Conservation (phyloP, 768 basidiomycete species). For the Boletus vinaceobasis region DNA sequence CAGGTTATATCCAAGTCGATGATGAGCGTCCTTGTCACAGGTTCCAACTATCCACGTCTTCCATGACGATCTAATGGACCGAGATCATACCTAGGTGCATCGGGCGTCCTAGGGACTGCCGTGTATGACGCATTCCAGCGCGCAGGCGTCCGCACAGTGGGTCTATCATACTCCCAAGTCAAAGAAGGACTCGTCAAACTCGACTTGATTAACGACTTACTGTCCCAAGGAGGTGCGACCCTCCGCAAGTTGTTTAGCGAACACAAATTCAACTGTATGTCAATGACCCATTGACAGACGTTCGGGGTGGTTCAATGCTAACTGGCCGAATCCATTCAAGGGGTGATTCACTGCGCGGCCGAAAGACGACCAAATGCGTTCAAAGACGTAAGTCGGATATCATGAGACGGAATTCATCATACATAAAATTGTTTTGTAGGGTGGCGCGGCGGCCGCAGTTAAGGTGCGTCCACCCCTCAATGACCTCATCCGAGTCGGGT, state of each 20-base stretch:
- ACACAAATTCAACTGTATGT: slow-evolving; percentile 70
- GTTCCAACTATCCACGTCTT: slow-evolving; percentile 23
- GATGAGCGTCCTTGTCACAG: slow-evolving; percentile 59
- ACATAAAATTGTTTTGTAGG: background rate
- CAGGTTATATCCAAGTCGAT: slow-evolving; percentile 10
- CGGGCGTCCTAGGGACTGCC: slow-evolving; percentile 85
- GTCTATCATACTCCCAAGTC: slow-evolving; percentile 70
- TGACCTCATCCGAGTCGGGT: background rate
- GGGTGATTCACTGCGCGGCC: slow-evolving; percentile 94
- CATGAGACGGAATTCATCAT: background rate
- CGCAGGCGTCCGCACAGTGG: slow-evolving; percentile 47
- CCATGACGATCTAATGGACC: slow-evolving; percentile 10
- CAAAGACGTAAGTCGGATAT: slow-evolving; percentile 59
- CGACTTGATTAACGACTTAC: slow-evolving; percentile 57
- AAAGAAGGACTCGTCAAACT: slow-evolving; percentile 52
- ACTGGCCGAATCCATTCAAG: slow-evolving; percentile 33
- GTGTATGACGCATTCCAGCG: slow-evolving; percentile 64
- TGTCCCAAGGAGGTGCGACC: slow-evolving; percentile 35
- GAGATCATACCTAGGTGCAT: slow-evolving; percentile 60
- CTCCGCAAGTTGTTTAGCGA: slow-evolving; percentile 51
- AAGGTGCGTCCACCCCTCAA: slow-evolving; percentile 40
- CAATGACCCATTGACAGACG: background rate
- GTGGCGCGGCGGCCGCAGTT: slow-evolving; percentile 65
- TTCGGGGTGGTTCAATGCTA: background rate
- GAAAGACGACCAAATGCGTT: slow-evolving; percentile 92